Base-by-base conservation (phyloP, 495 filamentous ascomycete genomes). In the Achaetomiella virescens region DNA sequence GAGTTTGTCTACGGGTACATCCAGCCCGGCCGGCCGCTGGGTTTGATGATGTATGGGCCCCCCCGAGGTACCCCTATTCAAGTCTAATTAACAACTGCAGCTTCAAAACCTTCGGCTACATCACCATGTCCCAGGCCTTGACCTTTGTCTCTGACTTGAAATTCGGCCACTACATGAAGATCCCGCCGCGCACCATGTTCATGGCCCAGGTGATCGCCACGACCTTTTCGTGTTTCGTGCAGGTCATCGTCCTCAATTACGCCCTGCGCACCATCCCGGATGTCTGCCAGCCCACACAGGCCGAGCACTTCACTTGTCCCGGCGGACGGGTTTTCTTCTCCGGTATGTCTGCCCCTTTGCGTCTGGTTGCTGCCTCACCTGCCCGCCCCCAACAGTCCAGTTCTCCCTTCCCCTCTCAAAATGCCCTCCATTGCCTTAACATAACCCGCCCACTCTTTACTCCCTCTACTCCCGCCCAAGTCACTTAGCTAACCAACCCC, bases 71-170 rank as follows among this genome's bases (percentile, higher is more conserved):
- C 27, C 17, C 14, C 4, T 4, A 29, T n/a, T 42, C 54, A 18
- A 27, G 24, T 24, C 40, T 55, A 18, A n/a, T 33, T 4, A 6
- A 9, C 25, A 31, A 31, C 3, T 8, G 3, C 38, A 78, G 75
- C 24, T 89, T 89, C 72, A 88, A 89, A 66, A 86, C 85, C 15
- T 87, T 86, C 57, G 84, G 85, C 38, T 89, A 84, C 62, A 85
- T 86, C 58, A 85, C 84, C 37, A 81, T 86, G 72, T 75, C 76
- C 15, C 79, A 81, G 65, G 75, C 77, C 14, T 68, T 82, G n/a
- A 73, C 65, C 54, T 83, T 81, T 62, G 71, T 79, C 17, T 66
- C 68, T 1, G 79, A 82, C 61, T 69, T 83, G 45, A 80, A 81
- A 52, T 75, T 78, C 52, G 85, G 83, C 8, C 84, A 88, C 63